phyloP scores from a whole-genome alignment of 1,284 basidiomycete species.

The Leccinum griseonigrum region DNA sequence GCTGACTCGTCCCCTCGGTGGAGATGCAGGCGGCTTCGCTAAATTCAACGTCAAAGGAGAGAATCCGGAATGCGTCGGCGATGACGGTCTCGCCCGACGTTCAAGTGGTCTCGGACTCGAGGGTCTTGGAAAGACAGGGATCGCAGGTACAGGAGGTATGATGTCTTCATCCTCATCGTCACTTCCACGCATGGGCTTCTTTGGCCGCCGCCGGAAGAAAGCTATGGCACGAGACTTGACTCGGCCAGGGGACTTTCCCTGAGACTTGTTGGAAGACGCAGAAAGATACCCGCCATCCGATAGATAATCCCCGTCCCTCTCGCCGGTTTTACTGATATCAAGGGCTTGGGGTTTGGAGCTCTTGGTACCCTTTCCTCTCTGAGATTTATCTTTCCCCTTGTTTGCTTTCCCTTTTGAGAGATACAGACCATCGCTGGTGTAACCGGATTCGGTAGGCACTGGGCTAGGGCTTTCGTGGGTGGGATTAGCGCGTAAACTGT shows the following conservation, averaged over 20 bases:
- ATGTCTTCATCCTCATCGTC: slow-evolving; percentile 30
- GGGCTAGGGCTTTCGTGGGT: slow-evolving; percentile 14
- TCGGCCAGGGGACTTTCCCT: slow-evolving; percentile 25
- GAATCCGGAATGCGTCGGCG: slow-evolving; percentile 28
- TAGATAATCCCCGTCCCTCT: slow-evolving; percentile 22
- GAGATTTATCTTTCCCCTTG: slow-evolving; percentile 22
- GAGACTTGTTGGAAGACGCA: slow-evolving; percentile 34
- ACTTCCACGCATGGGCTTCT: slow-evolving; percentile 23
- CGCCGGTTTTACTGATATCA: slow-evolving; percentile 18
- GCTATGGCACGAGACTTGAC: slow-evolving; percentile 33
- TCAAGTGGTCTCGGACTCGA: slow-evolving; percentile 30
- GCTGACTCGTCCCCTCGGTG: slow-evolving; percentile 18
- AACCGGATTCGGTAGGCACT: slow-evolving; percentile 21
- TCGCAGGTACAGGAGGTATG: slow-evolving; percentile 31
- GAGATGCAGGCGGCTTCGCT: slow-evolving; percentile 23
- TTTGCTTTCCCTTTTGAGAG: slow-evolving; percentile 25
- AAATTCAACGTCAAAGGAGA: slow-evolving; percentile 25
- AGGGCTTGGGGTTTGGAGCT: slow-evolving; percentile 15
- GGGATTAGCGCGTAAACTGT: slow-evolving; percentile 10
- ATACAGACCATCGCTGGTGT: slow-evolving; percentile 33
- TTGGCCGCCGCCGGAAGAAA: slow-evolving; percentile 32
- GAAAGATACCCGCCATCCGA: slow-evolving; percentile 33
- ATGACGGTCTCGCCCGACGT: slow-evolving; percentile 24
- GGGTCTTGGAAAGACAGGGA: slow-evolving; percentile 25
- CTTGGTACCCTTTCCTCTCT: slow-evolving; percentile 21